Evolutionary conservation across 352 stramenopile genomes (phyloP), one percentile per base, ranked within the genome.

Genomic region (Phytopythium mirpurense): DNA sequence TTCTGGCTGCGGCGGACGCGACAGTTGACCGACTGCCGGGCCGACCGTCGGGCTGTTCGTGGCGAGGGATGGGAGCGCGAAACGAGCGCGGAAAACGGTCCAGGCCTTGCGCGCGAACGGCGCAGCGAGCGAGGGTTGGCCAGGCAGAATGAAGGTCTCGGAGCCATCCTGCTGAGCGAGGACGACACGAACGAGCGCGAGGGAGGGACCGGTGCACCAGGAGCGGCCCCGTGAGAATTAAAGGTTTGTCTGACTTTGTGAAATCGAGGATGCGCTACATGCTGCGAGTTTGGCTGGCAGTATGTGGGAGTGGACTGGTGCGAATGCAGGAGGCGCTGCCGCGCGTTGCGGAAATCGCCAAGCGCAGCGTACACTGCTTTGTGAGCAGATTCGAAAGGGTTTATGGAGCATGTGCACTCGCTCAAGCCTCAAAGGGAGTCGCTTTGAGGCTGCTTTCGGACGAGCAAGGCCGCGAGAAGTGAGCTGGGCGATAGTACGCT

Each of bases 231-330:
- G 21, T 21, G 40, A 46, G 40, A 46, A 46, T 29, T 26, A 31
- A 46, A 31, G 40, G 40, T 46, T 46, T 11, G 40, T 46, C 26
- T 46, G 40, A 21, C 29, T 46, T 46, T 46, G 40, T 46, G 40
- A 46, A 46, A 46, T 35, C 16, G 38, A 23, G 10, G 38, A 27
- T 44, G 38, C 34, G 34, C n/a, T 38, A n/a, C n/a, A n/a, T n/a
- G n/a, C n/a, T n/a, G n/a, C n/a, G n/a, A n/a, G n/a, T n/a, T n/a
- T n/a, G n/a, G n/a, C n/a, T n/a, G n/a, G n/a, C n/a, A n/a, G n/a
- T n/a, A n/a, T n/a, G n/a, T n/a, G n/a, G n/a, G n/a, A n/a, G n/a
- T n/a, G n/a, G 29, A 32, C 29, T 32, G 29, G 29, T 32, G 29
- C 29, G 29, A 10, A 32, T 32, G 5, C 29, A 9, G 29, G 29